Conservation (phyloP, 805 yeast species). For the Debaryomyces prosopidis region DNA sequence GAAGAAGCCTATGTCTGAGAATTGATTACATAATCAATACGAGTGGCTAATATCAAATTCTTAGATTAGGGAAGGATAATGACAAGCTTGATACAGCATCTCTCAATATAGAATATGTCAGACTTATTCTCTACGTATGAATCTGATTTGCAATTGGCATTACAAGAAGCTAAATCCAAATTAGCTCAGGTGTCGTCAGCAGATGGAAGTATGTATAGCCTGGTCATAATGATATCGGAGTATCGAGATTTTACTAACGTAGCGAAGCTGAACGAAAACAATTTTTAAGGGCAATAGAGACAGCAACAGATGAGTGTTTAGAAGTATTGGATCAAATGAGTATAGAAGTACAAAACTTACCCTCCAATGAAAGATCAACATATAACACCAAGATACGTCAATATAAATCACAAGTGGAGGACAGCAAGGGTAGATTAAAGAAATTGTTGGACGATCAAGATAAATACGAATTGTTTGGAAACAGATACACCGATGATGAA, state of each 20-base stretch:
- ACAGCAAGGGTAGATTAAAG: constrained; percentile 55
- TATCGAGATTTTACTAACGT: constrained; percentile 17
- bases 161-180: constrained; percentile 68
- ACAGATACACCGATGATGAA: constrained; percentile 35
- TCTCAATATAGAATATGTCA: constrained; percentile 28
- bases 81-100: background rate
- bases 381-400: constrained; percentile 77
- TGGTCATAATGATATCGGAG: background rate
- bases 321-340: constrained; percentile 86
- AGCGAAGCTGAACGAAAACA: constrained; percentile 48
- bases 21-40: too few relatives aligned
- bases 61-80: too few relatives aligned
- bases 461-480: constrained; percentile 72
- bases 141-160: constrained; percentile 68
- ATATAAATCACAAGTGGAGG: constrained; percentile 59
- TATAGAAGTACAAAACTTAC: constrained; percentile 79
- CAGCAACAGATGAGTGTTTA: constrained; percentile 73
- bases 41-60: too few relatives aligned
- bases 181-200: constrained; percentile 53
- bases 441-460: constrained; percentile 68
- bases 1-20: too few relatives aligned
- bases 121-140: constrained; percentile 67
- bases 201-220: constrained; percentile 37
- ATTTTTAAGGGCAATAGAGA: constrained; percentile 60
- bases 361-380: constrained; percentile 69